Conservation (phyloP, 208 protist species). For the Borovskyia barvae region DNA sequence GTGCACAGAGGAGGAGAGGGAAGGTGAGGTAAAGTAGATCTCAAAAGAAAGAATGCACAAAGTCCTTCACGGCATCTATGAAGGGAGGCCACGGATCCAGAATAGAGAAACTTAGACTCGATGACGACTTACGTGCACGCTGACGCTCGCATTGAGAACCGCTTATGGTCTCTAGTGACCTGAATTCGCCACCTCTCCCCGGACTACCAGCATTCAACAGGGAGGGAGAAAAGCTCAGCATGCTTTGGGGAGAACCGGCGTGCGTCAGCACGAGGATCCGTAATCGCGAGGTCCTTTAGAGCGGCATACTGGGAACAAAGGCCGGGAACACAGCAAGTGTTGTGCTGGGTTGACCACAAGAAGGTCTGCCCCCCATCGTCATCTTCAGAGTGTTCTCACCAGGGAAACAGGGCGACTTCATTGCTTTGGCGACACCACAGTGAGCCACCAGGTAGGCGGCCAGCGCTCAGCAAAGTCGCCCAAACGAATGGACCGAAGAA, state of each 20-base stretch:
- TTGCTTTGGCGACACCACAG: conserved; percentile 47
- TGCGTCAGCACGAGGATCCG: too few relatives aligned
- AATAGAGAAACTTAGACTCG: background rate
- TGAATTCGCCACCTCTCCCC: too few relatives aligned
- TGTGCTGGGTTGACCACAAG: background rate
- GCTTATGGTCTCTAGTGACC: too few relatives aligned
- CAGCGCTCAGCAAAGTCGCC: conserved; percentile 59
- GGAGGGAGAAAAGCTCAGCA: too few relatives aligned
- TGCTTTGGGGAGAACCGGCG: too few relatives aligned
- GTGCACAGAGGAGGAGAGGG: too few relatives aligned
- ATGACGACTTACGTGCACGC: too few relatives aligned
- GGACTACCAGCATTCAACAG: too few relatives aligned
- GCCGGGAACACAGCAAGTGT: too few relatives aligned
- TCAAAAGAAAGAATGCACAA: background rate
- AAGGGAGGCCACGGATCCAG: background rate
- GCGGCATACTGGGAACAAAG: too few relatives aligned
- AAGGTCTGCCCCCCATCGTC: background rate
- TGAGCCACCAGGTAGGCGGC: conserved; percentile 47
- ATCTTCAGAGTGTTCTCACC: conserved; percentile 20
- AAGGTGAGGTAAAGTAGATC: background rate
- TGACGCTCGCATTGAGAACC: too few relatives aligned
- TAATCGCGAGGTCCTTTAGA: too few relatives aligned
- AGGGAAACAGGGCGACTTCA: conserved; percentile 47
- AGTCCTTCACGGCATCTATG: background rate
- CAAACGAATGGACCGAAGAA: conserved; percentile 89